These are phyloP conservation scores for Podaxis carcinomalis DNA, from an alignment of 768 basidiomycete genomes.

Conservation along the genomic window DNA sequence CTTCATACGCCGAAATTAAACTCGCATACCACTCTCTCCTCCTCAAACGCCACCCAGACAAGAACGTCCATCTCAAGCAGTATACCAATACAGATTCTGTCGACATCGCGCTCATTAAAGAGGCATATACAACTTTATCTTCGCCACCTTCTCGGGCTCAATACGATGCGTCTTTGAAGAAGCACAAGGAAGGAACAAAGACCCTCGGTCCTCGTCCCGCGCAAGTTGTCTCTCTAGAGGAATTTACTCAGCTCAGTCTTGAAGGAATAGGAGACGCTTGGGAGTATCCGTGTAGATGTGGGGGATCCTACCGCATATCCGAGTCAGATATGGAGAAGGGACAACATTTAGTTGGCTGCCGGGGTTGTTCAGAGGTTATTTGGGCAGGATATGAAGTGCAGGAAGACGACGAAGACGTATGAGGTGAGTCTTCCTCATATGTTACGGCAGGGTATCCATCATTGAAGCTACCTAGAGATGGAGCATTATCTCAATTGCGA, in stretches of 20 bases:
- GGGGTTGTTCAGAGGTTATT: conserved; percentile 73
- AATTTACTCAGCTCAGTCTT: conserved; percentile 33
- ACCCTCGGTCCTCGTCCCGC: conserved; percentile 57
- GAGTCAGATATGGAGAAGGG: conserved; percentile 61
- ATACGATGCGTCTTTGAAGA: conserved; percentile 39
- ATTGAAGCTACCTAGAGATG: neutral
- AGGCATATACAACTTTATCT: conserved; percentile 64
- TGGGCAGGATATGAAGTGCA: conserved; percentile 80
- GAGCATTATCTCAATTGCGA: too few relatives aligned
- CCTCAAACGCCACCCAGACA: conserved; percentile 57
- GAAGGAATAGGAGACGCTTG: conserved; percentile 37
- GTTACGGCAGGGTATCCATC: neutral
- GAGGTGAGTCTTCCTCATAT: neutral
- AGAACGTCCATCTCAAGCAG: conserved; percentile 15
- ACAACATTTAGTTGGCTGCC: conserved; percentile 70
- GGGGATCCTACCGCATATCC: conserved; percentile 57
- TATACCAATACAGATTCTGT: conserved; percentile 14
- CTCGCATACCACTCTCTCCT: conserved; percentile 64
- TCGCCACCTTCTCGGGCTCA: conserved; percentile 39
- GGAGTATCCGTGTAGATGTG: conserved; percentile 69
- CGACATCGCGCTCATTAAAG: conserved; percentile 58
- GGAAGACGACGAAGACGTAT: conserved; percentile 14
- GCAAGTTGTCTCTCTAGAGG: conserved; percentile 73
- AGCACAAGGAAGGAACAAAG: conserved; percentile 8
- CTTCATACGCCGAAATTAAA: conserved; percentile 56